A percentile compares a stretch with the other conserved stretches of the same genome.
These are phyloP conservation scores for Suillus subaureus DNA, from an alignment of 768 basidiomycete genomes.

Conservation along the genomic window DNA sequence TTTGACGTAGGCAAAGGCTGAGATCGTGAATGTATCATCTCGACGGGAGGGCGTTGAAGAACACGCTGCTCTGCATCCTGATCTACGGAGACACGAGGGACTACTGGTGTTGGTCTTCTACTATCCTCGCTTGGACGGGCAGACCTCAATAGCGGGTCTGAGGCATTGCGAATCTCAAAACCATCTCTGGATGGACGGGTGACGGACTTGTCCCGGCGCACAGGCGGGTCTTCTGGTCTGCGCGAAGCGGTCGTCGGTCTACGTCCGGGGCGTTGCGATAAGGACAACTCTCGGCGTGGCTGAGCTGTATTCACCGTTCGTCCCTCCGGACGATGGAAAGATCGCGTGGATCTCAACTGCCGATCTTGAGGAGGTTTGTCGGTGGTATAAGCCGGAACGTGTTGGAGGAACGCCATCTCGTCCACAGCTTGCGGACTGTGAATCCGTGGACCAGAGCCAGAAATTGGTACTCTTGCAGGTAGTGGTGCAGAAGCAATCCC, in stretches of 20 bases:
- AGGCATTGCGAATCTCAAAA: constrained; percentile 10
- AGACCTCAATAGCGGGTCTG: constrained; percentile 23
- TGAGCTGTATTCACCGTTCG: constrained; percentile 38
- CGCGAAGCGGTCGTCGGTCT: constrained; percentile 37
- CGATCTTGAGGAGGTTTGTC: constrained; percentile 23
- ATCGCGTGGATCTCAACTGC: constrained; percentile 52
- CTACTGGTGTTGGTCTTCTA: constrained; percentile 21
- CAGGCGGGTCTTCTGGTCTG: constrained; percentile 12
- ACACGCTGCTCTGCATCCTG: constrained; percentile 24
- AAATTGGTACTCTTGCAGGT: constrained; percentile 17
- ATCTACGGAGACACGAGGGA: constrained; percentile 26
- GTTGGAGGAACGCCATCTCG: constrained; percentile 20
- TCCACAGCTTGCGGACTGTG: constrained; percentile 22
- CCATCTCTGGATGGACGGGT: constrained; percentile 14
- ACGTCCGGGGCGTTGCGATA: constrained; percentile 35
- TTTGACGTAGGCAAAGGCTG: constrained; percentile 29
- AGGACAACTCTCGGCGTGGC: constrained; percentile 30
- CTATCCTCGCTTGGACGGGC: constrained; percentile 30
- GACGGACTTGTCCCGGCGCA: constrained; percentile 2
- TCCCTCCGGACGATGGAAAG: constrained; percentile 57
- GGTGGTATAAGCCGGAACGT: constrained; percentile 23
- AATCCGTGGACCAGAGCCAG: constrained; percentile 22
- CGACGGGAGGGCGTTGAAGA: constrained; percentile 33
- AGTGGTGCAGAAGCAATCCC: constrained; percentile 12
- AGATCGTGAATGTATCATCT: neutral